Evolutionary conservation across 768 basidiomycete species (phyloP), one percentile per base, ranked within the genome.

Genomic region (Trametes villosa): DNA sequence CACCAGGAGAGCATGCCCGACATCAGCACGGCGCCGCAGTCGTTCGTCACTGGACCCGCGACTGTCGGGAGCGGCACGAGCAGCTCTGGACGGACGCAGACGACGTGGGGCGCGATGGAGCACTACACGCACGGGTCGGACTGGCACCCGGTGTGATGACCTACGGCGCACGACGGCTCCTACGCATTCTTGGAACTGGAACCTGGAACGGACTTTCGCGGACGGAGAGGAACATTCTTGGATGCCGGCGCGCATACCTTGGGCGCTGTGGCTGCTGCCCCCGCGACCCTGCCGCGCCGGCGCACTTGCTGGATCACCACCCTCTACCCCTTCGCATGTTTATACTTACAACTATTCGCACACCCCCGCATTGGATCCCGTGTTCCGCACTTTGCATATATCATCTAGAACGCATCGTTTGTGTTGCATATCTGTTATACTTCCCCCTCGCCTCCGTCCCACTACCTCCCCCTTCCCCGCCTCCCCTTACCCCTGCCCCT

Each of bases 11-110:
- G 82, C 66, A 82, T 76, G 38, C 79, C 82, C 0, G 87, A 87
- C 69, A 80, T 91, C 68, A 89, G 88, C 71, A 87, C 87, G 0
- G 88, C 89, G 13, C 79, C 83, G 3, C 79, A 80, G 59, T 90
- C 88, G 57, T 88, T 89, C 64, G 80, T 90, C 22, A 89, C 89
- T 5, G 82, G 83, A 18, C 80, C 89, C 41, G 80, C 82, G 47
- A 88, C 86, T 8, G 70, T 87, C 12, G 79, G 79, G 17, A 82
- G 83, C 24, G 81, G 68, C 31, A 86, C 86, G 18, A 86, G 83
- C 44, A 78, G 80, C 54, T 79, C 81, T 53, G 80, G 76, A 33
- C 72, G 73, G 24, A 80, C 78, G 36, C 75, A 79, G 18, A 72
- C 78, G 47, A 85, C 81, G 67, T 84, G 81, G 83, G 78, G 77